These are phyloP conservation scores for Asterochloris erici DNA, from an alignment of 139 green algal genomes.

Conservation along the genomic window DNA sequence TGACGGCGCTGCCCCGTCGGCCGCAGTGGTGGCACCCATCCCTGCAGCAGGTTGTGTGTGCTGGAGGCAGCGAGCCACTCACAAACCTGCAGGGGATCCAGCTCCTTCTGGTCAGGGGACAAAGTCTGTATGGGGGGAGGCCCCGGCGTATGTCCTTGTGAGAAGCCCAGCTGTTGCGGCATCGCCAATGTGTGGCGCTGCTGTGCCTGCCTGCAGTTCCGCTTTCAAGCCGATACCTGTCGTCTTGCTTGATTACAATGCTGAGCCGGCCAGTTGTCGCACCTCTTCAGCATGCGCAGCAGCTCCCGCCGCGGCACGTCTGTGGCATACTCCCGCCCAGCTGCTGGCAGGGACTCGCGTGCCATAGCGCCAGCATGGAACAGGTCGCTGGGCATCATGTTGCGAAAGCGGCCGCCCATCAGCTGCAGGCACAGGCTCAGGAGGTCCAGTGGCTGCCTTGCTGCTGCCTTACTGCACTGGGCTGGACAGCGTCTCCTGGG, in stretches of 20 bases:
- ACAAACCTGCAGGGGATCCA: too few species aligned
- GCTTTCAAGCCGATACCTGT: too few species aligned
- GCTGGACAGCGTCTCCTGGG: background rate
- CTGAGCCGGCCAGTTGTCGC: background rate
- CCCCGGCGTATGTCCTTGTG: too few species aligned
- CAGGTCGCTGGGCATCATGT: constrained; percentile 71
- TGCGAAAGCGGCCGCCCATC: constrained; percentile 59
- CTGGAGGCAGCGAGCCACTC: too few species aligned
- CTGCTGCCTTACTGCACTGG: too few species aligned
- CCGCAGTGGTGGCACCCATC: constrained; percentile 84
- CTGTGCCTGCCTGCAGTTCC: too few species aligned
- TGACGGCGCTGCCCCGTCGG: constrained; percentile 30
- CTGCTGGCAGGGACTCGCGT: constrained; percentile 51
- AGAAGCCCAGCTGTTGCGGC: too few species aligned
- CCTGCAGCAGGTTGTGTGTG: background rate
- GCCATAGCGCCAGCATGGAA: constrained; percentile 56
- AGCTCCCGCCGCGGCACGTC: constrained; percentile 36
- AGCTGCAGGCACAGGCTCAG: constrained; percentile 20
- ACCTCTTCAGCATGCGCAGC: constrained; percentile 37
- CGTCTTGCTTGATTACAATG: too few species aligned
- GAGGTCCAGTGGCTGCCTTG: background rate
- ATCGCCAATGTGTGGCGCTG: too few species aligned
- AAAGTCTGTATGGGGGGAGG: too few species aligned
- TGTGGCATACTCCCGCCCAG: constrained; percentile 48
- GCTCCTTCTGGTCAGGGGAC: too few species aligned